These are phyloP conservation scores for Anthostomella pinea DNA, from an alignment of 2,329 filamentous ascomycete species.

Conservation along the genomic window DNA sequence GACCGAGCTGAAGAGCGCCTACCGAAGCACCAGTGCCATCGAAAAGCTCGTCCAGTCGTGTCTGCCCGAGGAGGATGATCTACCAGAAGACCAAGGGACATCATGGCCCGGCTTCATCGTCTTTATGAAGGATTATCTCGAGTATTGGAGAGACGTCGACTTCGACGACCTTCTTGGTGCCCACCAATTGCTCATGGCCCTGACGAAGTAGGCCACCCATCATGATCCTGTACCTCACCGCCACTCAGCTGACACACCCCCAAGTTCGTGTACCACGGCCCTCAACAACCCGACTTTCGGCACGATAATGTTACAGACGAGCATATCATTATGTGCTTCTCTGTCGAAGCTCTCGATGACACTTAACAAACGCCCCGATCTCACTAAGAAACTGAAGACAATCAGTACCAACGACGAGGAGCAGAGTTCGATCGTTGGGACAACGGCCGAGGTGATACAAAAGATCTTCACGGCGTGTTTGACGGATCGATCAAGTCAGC, in stretches of 20 bases:
- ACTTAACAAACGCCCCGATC: conserved; percentile 74
- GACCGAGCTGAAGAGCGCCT: conserved; percentile 61
- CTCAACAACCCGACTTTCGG: conserved; percentile 78
- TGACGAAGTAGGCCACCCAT: conserved; percentile 64
- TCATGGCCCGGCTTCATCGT: conserved; percentile 74
- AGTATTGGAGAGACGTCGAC: conserved; percentile 78
- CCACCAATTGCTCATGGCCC: conserved; percentile 68
- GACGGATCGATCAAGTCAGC: conserved; percentile 70
- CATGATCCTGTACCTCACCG: background rate
- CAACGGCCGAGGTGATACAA: conserved; percentile 83
- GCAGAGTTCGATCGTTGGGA: conserved; percentile 77
- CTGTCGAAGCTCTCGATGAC: conserved; percentile 81
- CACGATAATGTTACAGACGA: conserved; percentile 76
- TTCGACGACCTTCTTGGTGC: conserved; percentile 71
- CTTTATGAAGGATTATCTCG: conserved; percentile 78
- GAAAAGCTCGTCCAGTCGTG: conserved; percentile 61
- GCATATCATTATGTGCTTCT: conserved; percentile 76
- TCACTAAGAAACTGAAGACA: conserved; percentile 63
- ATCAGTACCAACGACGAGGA: conserved; percentile 61
- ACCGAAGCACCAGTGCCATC: conserved; percentile 51
- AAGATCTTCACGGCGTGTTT: conserved; percentile 89
- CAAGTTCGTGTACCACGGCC: conserved; percentile 77
- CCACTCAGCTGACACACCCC: conserved; percentile 4
- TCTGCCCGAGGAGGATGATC: conserved; percentile 63
- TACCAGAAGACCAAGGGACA: conserved; percentile 60